Base-by-base conservation (phyloP, 179 eudicot species). In the Carnegiea gigantea region DNA sequence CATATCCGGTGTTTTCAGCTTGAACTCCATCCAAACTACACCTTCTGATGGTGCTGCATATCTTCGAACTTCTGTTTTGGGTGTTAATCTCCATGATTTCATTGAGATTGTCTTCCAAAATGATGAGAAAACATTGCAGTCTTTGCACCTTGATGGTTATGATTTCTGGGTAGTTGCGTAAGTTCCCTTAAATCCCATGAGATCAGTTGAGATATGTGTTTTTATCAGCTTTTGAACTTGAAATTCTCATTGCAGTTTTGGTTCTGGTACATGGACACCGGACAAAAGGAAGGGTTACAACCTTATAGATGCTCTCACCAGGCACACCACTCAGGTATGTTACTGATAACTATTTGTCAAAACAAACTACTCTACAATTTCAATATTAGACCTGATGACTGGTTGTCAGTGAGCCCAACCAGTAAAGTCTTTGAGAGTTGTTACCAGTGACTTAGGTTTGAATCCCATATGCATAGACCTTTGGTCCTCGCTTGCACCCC, bases 101-200 rank as follows among this genome's bases (percentile, higher is more conserved):
- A 80, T 89, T 20, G 97, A 96, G 85, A 73, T 92, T 43, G 88
- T 94, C 28, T 96, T 94, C 86, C 97, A 92, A 77, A 94, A 95
- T 77, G 87, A 87, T 23, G 98, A 93, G 88, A 80, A 85, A 26
- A 46, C 80, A 20, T 59, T 92, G 84, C 97, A 94, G 62, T 88
- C 97, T 38, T 94, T 97, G 99, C 99, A 96, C 89, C 93, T 94
- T 77, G 98, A 96, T 79, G 99, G 99, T 48, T 96, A 94, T 84
- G 98, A 93, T 87, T 94, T 94, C 85, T 96, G 98, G 98, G 94
- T 89, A 78, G 95, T 93, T 76, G 97, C 95, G 98, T 95, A 86
- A 75, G 91, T 83, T 59, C 38, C 21, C n/a, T 26, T 33, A 33
- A 49, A 49, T 74, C 5, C 8, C 24, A 1, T 36, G 15, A 15